A percentile compares a stretch with the other conserved stretches of the same genome.
Evolutionary conservation across 1,139 yeast genomes (phyloP).

Genomic region (Saccharomycopsis crataegensis): DNA sequence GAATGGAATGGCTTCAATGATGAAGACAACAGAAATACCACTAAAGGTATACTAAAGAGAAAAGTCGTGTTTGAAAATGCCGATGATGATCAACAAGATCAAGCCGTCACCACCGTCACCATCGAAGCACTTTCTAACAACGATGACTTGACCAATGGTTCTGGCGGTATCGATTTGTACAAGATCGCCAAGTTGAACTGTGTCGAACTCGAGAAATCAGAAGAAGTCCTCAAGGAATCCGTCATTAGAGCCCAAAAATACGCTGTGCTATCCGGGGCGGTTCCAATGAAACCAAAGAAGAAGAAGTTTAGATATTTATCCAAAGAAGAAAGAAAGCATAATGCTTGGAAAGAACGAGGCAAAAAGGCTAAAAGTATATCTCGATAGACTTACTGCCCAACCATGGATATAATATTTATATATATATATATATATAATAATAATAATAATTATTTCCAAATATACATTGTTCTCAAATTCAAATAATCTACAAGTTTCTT

Average conservation of each 20-base stretch:
- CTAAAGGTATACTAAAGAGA: constrained; percentile 35
- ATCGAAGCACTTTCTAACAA: constrained; percentile 47
- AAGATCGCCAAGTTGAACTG: constrained; percentile 54
- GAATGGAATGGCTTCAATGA: constrained; percentile 39
- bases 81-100: constrained; percentile 36
- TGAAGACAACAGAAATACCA: constrained; percentile 25
- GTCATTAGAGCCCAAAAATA: constrained; percentile 66
- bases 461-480: too few relatives aligned
- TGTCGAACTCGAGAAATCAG: constrained; percentile 54
- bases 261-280: constrained; percentile 53
- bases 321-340: constrained; percentile 66
- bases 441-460: too few relatives aligned
- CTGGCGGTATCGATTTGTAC: constrained; percentile 35
- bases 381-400: too few relatives aligned
- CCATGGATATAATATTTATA: too few relatives aligned
- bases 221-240: constrained; percentile 55
- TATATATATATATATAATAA: too few relatives aligned
- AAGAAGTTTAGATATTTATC: constrained; percentile 84
- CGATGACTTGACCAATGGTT: constrained; percentile 21
- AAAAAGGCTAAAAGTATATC: not conserved
- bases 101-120: constrained; percentile 57
- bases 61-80: constrained; percentile 22
- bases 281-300: constrained; percentile 40
- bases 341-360: constrained; percentile 30
- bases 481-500: too few relatives aligned